Evolutionary conservation across 768 basidiomycete species (phyloP).

Genomic region (Leccinum subtestaceum): DNA sequence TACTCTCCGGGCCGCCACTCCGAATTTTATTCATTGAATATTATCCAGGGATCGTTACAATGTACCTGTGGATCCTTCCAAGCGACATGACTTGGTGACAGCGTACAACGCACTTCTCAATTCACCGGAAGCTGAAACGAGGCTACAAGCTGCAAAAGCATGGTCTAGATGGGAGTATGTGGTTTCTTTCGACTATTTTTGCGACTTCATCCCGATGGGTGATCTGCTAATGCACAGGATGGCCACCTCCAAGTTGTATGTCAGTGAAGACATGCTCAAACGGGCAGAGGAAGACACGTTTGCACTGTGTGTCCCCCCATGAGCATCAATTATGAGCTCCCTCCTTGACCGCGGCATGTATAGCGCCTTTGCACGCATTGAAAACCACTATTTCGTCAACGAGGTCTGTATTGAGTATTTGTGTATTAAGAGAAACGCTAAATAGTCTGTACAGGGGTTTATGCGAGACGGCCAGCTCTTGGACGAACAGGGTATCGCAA

Average conservation of each 20-base stretch:
- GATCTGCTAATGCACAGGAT: constrained; percentile 48
- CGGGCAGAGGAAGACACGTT: constrained; percentile 71
- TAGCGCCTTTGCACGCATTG: constrained; percentile 84
- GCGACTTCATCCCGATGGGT: not conserved
- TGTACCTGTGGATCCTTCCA: constrained; percentile 73
- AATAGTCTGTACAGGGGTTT: constrained; percentile 55
- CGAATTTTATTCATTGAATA: not conserved
- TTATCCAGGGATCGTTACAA: constrained; percentile 74
- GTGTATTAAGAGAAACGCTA: constrained; percentile 1
- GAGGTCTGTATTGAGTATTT: constrained; percentile 41
- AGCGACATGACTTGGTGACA: constrained; percentile 74
- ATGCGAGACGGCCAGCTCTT: constrained; percentile 87
- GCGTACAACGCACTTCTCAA: constrained; percentile 84
- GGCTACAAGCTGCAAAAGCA: constrained; percentile 71
- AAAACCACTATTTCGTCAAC: constrained; percentile 90
- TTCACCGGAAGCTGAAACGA: constrained; percentile 62
- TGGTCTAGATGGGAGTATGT: constrained; percentile 92
- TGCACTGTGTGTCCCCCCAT: constrained; percentile 54
- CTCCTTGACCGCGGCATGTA: constrained; percentile 1
- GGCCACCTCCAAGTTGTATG: constrained; percentile 71
- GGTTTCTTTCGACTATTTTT: not conserved
- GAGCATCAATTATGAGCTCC: constrained; percentile 3
- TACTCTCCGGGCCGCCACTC: not conserved
- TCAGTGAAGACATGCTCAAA: constrained; percentile 66
- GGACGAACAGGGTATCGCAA: constrained; percentile 79